A percentile compares a stretch with the other conserved stretches of the same genome.
Conservation (phyloP, 768 basidiomycete genomes). For the Cystofilobasidium macerans region DNA sequence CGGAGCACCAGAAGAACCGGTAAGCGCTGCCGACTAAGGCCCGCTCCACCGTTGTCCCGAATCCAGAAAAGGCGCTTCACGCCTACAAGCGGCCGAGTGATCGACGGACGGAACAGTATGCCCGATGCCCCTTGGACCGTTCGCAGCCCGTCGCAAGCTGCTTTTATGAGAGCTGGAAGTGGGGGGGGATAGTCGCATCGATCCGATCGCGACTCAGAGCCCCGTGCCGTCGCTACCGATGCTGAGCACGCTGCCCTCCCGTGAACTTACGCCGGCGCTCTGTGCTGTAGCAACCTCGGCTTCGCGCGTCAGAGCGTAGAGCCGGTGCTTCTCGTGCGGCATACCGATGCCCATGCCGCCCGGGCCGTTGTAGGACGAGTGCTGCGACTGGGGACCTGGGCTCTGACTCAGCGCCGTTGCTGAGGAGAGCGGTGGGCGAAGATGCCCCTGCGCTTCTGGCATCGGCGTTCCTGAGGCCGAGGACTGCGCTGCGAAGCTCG, state of each 20-base stretch:
- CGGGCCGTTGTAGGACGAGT: not conserved
- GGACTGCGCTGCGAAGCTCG: not conserved
- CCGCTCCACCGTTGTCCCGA: too few species aligned
- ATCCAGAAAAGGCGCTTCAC: too few species aligned
- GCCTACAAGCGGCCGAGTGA: too few species aligned
- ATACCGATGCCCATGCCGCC: not conserved
- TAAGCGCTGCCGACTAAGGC: too few species aligned
- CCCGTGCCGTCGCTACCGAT: not conserved
- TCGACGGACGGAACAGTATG: too few species aligned
- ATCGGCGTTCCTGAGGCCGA: not conserved
- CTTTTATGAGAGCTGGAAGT: too few species aligned
- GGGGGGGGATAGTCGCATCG: too few species aligned
- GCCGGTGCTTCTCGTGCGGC: conserved; percentile 5
- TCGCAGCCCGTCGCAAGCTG: too few species aligned
- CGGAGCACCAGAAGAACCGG: conserved; percentile 23
- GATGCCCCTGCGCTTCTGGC: not conserved
- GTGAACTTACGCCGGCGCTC: not conserved
- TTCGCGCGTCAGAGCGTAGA: not conserved
- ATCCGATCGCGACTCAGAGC: too few species aligned
- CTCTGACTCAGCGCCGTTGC: too few species aligned
- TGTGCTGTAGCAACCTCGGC: too few species aligned
- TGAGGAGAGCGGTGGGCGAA: not conserved
- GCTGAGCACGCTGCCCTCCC: not conserved
- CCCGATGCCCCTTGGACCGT: too few species aligned
- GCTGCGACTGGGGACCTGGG: not conserved